phyloP scores from a whole-genome alignment of 345 rosid genomes.

The Moringa oleifera region DNA sequence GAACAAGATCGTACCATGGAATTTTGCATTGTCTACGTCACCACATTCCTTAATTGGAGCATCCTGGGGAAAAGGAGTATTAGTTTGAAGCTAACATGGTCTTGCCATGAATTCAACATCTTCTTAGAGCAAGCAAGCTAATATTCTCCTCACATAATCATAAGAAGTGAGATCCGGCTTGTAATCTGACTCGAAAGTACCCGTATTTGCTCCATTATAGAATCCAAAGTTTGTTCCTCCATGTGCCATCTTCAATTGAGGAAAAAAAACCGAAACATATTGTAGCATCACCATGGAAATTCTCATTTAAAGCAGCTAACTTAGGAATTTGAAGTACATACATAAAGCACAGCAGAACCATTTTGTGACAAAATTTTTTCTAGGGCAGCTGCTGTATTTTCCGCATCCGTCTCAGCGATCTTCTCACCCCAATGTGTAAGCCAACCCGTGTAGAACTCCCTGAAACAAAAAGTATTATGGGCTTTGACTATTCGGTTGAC shows the following conservation, averaged over 20 bases:
- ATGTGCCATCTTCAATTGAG: conserved; percentile 76
- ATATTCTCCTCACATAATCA: conserved; percentile 59
- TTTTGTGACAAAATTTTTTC: conserved; percentile 66
- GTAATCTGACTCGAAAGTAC: conserved; percentile 52
- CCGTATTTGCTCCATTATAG: conserved; percentile 92
- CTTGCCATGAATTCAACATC: background rate
- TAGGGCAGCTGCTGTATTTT: conserved; percentile 61
- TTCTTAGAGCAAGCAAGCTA: conserved; percentile 1
- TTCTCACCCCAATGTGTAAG: conserved; percentile 97
- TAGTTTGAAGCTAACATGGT: conserved; percentile 11
- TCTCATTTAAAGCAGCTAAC: conserved; percentile 1
- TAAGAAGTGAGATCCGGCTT: conserved; percentile 93
- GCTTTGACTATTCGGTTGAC: conserved; percentile 3
- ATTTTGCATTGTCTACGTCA: conserved; percentile 71
- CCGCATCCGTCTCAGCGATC: conserved; percentile 57
- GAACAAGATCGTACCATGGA: conserved; percentile 41
- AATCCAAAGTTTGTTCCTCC: conserved; percentile 99
- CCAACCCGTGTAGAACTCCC: conserved; percentile 99
- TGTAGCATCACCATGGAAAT: conserved; percentile 8
- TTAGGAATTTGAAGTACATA: conserved; percentile 27
- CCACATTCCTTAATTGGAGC: conserved; percentile 95
- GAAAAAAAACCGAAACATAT: background rate
- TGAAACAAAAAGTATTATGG: conserved; percentile 25
- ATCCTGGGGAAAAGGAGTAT: conserved; percentile 45
- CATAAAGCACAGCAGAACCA: conserved; percentile 96